Conservation (phyloP, 441 rosid species). For the Populus hybrid region DNA sequence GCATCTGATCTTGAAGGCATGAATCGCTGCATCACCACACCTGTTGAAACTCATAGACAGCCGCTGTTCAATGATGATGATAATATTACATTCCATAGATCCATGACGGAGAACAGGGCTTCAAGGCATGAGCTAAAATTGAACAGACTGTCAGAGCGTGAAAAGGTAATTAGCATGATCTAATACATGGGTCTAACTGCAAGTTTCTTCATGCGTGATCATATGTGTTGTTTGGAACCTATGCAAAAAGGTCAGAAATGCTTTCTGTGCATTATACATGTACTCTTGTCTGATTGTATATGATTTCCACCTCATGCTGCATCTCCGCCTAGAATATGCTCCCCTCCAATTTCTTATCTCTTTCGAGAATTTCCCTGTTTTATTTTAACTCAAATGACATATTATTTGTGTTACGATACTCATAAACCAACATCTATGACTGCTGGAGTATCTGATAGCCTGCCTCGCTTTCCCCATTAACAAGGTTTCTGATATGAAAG, state of each 20-base stretch:
- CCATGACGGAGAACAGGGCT: constrained; percentile 65
- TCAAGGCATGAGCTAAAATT: constrained; percentile 54
- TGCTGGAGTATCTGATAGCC: background rate
- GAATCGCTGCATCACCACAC: constrained; percentile 64
- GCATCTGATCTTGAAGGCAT: constrained; percentile 51
- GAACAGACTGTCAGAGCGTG: constrained; percentile 72
- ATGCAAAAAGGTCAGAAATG: too few relatives aligned
- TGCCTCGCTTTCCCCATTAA: background rate
- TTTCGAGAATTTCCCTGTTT: background rate
- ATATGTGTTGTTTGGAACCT: background rate
- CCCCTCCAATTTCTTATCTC: background rate
- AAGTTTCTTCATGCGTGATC: constrained; percentile 6
- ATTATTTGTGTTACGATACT: constrained; percentile 1
- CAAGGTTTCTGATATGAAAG: background rate
- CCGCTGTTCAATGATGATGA: constrained; percentile 43
- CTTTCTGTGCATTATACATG: background rate
- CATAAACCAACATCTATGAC: background rate
- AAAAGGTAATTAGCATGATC: constrained; percentile 53
- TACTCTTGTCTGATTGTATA: background rate
- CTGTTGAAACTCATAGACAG: constrained; percentile 34
- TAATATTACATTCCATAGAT: constrained; percentile 50
- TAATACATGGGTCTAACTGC: constrained; percentile 6
- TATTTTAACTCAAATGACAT: background rate
- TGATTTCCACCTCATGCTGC: background rate
- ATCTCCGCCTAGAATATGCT: background rate